phyloP scores from a whole-genome alignment of 345 rosid species.

The Brassica carinata region DNA sequence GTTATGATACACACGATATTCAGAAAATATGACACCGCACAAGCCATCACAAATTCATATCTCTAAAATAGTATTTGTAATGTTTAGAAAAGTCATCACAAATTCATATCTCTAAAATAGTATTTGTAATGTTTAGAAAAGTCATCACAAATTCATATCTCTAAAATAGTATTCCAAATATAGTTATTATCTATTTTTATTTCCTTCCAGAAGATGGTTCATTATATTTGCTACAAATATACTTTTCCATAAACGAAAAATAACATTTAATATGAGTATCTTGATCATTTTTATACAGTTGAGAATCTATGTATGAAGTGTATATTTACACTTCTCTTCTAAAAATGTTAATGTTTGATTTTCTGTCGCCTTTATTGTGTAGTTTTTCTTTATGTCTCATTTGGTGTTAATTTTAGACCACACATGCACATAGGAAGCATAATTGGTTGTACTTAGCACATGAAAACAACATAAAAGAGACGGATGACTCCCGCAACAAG shows the following conservation, averaged over 20 bases:
- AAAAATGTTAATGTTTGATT: background rate
- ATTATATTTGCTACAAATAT: background rate
- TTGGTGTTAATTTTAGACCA: constrained; percentile 27
- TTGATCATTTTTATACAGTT: background rate
- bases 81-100: background rate
- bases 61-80: background rate
- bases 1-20: constrained; percentile 1
- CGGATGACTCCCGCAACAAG: constrained; percentile 17
- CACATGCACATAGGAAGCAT: background rate
- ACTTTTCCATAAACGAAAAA: background rate
- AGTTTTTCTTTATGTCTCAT: background rate
- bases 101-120: background rate
- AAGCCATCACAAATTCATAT: background rate
- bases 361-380: background rate
- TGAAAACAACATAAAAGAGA: constrained; percentile 15
- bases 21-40: background rate
- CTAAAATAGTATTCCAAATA: background rate
- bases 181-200: background rate
- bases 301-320: background rate
- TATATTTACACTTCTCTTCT: background rate
- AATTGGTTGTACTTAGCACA: background rate
- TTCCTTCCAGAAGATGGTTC: background rate
- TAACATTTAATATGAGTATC: background rate
- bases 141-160: too few species aligned
- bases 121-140: background rate